Base-by-base conservation (phyloP, 2,329 filamentous ascomycete genomes). In the Fusarium temperatum region DNA sequence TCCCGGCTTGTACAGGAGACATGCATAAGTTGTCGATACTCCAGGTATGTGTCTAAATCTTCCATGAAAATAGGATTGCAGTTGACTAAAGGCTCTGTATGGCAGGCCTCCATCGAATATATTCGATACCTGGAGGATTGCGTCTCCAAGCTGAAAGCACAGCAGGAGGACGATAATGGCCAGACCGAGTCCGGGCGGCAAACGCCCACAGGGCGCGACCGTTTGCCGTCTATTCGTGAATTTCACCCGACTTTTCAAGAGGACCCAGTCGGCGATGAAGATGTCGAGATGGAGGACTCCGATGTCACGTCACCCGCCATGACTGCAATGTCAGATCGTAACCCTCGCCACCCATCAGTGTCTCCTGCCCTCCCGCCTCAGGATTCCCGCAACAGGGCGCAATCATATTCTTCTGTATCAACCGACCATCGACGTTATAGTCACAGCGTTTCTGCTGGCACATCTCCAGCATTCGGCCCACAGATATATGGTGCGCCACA, bases 21-120 rank as follows among this genome's bases (percentile, higher is more conserved):
- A 98, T 98, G 96, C 96, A 98, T 83, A 99, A 99, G 84, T 85
- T 98, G 65, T 95, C 95, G 22, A 98, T 98, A 76, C 84, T 98
- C 57, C 95, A 98, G 90, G 95, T 97, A 82, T 73, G 88, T 82
- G 32, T 11, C 15, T 44, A 41, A 26, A 36, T 20, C 11, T 36
- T 14, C 28, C 18, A n/a, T n/a, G 36, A 44, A n/a, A 30, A 53
- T 42, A 51, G 38, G 17, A 24, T 22, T n/a, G 14, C 30, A 20
- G 48, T 68, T 78, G 47, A 76, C 57, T 61, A 51, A 51, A 28
- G 36, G 53, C 24, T 18, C 18, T 48, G 47, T 28, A 20, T 38
- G 20, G 6, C 48, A 98, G 95, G 96, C 96, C 10, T 96, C 95
- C 53, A 98, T 98, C 69, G 96, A 98, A 78, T 98, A 99, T 78